Percentiles rank a stretch among this genome's conserved stretches.
Conservation (phyloP, 345 rosid species). For the Heritiera fomes region DNA sequence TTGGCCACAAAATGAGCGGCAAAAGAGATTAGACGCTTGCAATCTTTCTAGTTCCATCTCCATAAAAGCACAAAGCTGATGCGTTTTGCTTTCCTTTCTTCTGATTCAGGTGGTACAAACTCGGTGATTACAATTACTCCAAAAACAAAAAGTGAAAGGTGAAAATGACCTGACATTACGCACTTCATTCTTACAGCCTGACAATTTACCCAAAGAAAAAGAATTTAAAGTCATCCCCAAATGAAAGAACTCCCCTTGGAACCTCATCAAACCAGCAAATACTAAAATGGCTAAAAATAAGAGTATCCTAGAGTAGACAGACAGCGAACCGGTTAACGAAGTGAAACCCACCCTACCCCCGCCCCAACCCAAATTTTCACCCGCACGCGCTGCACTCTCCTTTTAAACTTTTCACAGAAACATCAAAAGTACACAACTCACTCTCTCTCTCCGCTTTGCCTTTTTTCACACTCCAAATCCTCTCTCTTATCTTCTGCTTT, state of each 20-base stretch:
- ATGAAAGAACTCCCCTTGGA: too few species aligned
- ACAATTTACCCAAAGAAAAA: background rate
- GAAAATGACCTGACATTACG: constrained; percentile 6
- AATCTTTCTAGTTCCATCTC: background rate
- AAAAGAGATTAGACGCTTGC: background rate
- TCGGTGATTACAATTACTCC: constrained; percentile 1
- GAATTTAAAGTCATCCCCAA: background rate
- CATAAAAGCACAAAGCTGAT: background rate
- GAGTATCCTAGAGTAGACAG: constrained; percentile 10
- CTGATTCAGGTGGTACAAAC: background rate
- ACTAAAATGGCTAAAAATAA: background rate
- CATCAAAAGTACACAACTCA: background rate
- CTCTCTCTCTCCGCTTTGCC: background rate
- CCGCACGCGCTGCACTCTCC: constrained; percentile 44
- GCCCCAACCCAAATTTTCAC: constrained; percentile 15
- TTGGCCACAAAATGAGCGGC: background rate
- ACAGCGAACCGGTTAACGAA: background rate
- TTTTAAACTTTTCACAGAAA: constrained; percentile 9
- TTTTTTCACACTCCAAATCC: background rate
- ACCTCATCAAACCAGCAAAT: background rate
- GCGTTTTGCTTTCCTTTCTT: background rate
- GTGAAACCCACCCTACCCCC: constrained; percentile 4
- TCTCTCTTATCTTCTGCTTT: background rate
- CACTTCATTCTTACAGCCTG: background rate
- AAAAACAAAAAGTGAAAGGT: background rate